phyloP scores from a whole-genome alignment of 2,329 filamentous ascomycete genomes.

The Monosporascus sp. region DNA sequence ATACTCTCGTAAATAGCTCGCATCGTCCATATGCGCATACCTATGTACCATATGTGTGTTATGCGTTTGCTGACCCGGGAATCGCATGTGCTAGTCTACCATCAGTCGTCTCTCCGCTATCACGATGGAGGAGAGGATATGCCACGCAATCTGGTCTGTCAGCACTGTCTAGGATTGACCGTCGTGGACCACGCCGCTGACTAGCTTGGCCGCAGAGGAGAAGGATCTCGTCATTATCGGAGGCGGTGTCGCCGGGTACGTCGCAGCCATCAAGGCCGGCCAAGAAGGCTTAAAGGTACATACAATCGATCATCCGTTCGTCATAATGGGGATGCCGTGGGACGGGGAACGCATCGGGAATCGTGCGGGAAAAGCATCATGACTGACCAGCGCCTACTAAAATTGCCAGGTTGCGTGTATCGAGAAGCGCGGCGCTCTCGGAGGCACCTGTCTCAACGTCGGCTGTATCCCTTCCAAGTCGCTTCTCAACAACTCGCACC shows the following conservation, averaged over 20 bases:
- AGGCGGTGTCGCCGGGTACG: conserved; percentile 96
- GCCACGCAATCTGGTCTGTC: conserved; percentile 53
- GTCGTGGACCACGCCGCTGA: conserved; percentile 47
- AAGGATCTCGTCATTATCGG: conserved; percentile 98
- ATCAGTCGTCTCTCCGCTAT: conserved; percentile 41
- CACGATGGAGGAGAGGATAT: conserved; percentile 54
- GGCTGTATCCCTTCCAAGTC: conserved; percentile 99
- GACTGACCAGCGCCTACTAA: conserved; percentile 6
- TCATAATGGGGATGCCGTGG: neutral
- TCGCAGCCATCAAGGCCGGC: conserved; percentile 97
- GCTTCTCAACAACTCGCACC: conserved; percentile 97
- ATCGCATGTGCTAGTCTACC: conserved; percentile 40
- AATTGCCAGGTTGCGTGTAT: conserved; percentile 81
- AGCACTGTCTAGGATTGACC: conserved; percentile 11
- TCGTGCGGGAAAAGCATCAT: conserved; percentile 1
- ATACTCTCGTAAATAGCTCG: conserved; percentile 17
- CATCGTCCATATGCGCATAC: conserved; percentile 3
- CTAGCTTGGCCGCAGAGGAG: conserved; percentile 57
- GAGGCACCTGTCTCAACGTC: conserved; percentile 97
- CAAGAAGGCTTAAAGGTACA: conserved; percentile 92
- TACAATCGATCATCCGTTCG: conserved; percentile 1
- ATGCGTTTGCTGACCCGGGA: conserved; percentile 5
- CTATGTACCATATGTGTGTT: neutral
- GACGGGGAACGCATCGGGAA: neutral
- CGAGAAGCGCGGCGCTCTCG: conserved; percentile 93